Conservation (phyloP, 1,139 yeast genomes). For the Eremothecium gossypii region DNA sequence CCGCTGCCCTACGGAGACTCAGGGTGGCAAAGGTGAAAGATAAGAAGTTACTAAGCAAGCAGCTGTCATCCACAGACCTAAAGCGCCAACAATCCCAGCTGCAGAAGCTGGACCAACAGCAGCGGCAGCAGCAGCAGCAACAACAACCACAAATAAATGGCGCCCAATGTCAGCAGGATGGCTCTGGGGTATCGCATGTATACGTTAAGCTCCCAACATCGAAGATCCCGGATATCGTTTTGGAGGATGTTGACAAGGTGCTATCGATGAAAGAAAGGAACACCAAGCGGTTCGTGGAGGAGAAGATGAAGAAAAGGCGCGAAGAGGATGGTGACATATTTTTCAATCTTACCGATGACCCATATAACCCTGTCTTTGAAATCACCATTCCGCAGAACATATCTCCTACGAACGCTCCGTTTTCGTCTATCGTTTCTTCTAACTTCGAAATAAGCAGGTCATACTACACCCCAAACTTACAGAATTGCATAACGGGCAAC, state of each 20-base stretch:
- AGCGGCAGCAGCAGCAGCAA: slow-evolving; percentile 8
- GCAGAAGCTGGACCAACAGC: slow-evolving; percentile 10
- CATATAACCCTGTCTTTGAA: slow-evolving; percentile 79
- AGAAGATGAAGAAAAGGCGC: slow-evolving; percentile 65
- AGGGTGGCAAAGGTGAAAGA: slow-evolving; percentile 13
- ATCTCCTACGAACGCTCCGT: slow-evolving; percentile 62
- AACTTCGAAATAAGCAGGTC: slow-evolving; percentile 62
- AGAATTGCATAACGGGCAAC: slow-evolving; percentile 22
- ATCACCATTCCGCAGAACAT: slow-evolving; percentile 47
- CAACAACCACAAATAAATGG: slow-evolving; percentile 14
- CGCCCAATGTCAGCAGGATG: slow-evolving; percentile 15
- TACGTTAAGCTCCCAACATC: slow-evolving; percentile 83
- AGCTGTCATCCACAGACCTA: slow-evolving; percentile 5
- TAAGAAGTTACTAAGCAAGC: background rate
- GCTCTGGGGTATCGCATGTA: slow-evolving; percentile 44
- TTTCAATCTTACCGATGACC: slow-evolving; percentile 82
- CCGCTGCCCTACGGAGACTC: slow-evolving; percentile 8
- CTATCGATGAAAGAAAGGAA: slow-evolving; percentile 69
- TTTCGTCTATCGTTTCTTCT: slow-evolving; percentile 70
- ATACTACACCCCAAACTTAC: slow-evolving; percentile 34
- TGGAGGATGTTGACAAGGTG: slow-evolving; percentile 72
- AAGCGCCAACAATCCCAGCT: slow-evolving; percentile 11
- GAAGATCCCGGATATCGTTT: slow-evolving; percentile 85
- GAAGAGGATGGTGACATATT: slow-evolving; percentile 61
- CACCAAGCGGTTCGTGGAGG: slow-evolving; percentile 72